Evolutionary conservation across 2,329 filamentous ascomycete genomes (phyloP), one percentile per base, ranked within the genome.

Genomic region (Ophiostoma novo-ulmi): DNA sequence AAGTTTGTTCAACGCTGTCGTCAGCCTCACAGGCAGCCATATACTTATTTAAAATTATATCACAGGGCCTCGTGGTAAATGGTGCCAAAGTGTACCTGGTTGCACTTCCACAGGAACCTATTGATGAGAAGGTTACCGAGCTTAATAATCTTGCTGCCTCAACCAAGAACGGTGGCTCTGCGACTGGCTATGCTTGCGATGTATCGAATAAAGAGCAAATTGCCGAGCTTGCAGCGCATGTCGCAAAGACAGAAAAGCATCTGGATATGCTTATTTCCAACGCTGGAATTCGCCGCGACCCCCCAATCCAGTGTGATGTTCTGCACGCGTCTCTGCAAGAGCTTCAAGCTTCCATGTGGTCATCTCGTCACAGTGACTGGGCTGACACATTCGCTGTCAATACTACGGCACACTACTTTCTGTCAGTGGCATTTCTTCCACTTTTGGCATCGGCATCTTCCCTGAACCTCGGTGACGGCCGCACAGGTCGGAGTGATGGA

Each of bases 351-450:
- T 85, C 70, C 87, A 88, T 77, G 82, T 91, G 38, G 95, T 93
- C 80, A 68, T 83, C 85, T 61, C 83, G 89, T 70, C 75, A 78
- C 1, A 77, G 80, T 2, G 86, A 81, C 0, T 83, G 91, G 71
- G 87, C 91, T 44, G 87, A 90, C 58, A 87, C 87, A 0, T 94
- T 91, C 81, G 86, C 87, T 71, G 92, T 91, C 26, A 93, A 96
- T 74, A 91, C 94, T 13, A 87, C 91, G 41, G 86, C 85, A 72
- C 83, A 88, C 70, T 91, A 87, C 81, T 91, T 89, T 74, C 82
- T 86, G 68, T 88, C 88, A 0, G 83, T 88, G 68, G 84, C 87
- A 0, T 84, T 91, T 64, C 84, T 88, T 1, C 87, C 88, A 0
- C 80, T 90, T 4, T 82, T 91, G 68, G 84, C 89, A 76, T 82